Percentiles rank a stretch among this genome's conserved stretches.
phyloP scores from a whole-genome alignment of 2,329 filamentous ascomycete genomes.

The Fusarium guadeloupense region DNA sequence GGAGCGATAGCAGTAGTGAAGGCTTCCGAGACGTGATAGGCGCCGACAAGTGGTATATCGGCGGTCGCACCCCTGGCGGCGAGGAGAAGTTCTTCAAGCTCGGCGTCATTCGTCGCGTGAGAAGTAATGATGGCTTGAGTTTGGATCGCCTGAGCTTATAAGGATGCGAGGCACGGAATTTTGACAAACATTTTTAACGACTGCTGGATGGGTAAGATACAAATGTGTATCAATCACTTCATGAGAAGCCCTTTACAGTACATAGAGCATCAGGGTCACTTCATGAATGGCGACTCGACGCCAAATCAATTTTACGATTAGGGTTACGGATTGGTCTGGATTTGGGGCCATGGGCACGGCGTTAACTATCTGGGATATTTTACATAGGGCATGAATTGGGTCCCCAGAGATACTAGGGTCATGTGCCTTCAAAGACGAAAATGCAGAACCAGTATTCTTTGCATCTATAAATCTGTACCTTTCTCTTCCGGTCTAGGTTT shows the following conservation, averaged over 20 bases:
- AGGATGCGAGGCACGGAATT: constrained; percentile 37
- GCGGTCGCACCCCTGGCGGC: constrained; percentile 77
- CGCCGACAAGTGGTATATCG: constrained; percentile 84
- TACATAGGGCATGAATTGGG: constrained; percentile 5
- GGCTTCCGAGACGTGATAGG: constrained; percentile 78
- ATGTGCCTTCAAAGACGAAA: constrained; percentile 24
- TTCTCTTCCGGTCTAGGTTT: not conserved
- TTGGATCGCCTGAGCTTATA: constrained; percentile 79
- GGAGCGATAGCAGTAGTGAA: constrained; percentile 79
- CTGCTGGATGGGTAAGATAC: not conserved
- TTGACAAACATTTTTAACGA: not conserved
- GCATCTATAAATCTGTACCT: not conserved
- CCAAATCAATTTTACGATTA: constrained; percentile 19
- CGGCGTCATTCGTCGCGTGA: constrained; percentile 76
- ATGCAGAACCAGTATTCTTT: constrained; percentile 36
- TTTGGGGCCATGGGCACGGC: constrained; percentile 23
- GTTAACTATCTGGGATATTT: constrained; percentile 27
- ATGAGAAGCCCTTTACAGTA: constrained; percentile 18
- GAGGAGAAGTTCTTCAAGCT: constrained; percentile 85
- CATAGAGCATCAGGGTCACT: constrained; percentile 17
- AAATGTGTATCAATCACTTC: constrained; percentile 10
- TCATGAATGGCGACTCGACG: constrained; percentile 13
- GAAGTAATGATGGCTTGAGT: constrained; percentile 78
- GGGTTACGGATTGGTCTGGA: constrained; percentile 4
- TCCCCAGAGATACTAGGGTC: constrained; percentile 13